Evolutionary conservation across 257 asterid species (phyloP), one percentile per base, ranked within the genome.

Genomic region (Capsicum rhomboideum): DNA sequence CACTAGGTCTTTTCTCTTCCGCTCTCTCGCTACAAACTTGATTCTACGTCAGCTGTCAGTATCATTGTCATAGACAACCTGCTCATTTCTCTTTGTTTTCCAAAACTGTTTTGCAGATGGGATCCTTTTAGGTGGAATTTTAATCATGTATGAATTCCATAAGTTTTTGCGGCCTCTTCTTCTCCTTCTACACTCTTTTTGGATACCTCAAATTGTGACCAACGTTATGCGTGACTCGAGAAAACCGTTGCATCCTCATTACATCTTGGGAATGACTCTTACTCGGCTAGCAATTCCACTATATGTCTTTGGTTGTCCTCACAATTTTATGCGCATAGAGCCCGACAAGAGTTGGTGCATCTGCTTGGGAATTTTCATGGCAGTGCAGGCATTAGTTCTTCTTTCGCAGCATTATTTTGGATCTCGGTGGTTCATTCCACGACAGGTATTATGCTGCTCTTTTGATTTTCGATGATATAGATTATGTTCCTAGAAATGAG

Each of bases 241-340:
- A 85, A 97, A 97, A 83, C 97, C 99, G 9, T 77, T 97, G 88
- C 98, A 97, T 87, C 98, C 98, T 87, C 98, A 94, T 88, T 97
- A 93, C 79, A 92, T 97, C 75, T 75, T 96, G 23, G 99, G 99
- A 86, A 97, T 97, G 91, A 90, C 97, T 31, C 34, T 91, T 80
- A 97, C 97, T 78, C 97, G 99, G n/a, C 85, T 93, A 52, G 94
- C 97, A 55, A 89, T 97, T 83, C 99, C 99, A 0, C 85, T 97
- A 37, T 97, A 97, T 68, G 89, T 91, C 83, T 95, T 97, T 78
- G 98, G 98, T 7, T 97, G 98, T 85, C 98, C 99, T 31, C 91
- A 89, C 88, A 97, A 97, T 86, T 97, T 97, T 91, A 94, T 97
- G 99, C 94, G 98, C 42, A 93, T 97, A 55, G 97, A 91, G 86